phyloP scores from a whole-genome alignment of 495 filamentous ascomycete genomes.

The Staphylotrichum tortipilum region DNA sequence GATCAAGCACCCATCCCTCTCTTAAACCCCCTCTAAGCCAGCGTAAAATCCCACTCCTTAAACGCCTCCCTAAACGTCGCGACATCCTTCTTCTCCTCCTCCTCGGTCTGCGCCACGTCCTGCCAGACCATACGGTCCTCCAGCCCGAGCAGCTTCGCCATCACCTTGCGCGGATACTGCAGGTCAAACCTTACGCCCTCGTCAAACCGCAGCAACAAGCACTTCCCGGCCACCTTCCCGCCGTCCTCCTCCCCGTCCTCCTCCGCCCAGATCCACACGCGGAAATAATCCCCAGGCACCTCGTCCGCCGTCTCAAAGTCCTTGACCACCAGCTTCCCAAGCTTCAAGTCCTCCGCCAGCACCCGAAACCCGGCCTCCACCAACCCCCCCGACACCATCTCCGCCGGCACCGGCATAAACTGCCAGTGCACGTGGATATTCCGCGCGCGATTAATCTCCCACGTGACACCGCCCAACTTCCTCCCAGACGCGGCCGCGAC shows the following conservation, averaged over 20 bases:
- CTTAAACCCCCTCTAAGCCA: not conserved
- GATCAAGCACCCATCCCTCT: not conserved
- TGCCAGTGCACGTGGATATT: constrained; percentile 94
- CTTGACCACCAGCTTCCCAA: constrained; percentile 46
- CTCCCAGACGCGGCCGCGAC: constrained; percentile 41
- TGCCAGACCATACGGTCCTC: constrained; percentile 70
- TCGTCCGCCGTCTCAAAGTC: constrained; percentile 31
- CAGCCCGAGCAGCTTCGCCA: constrained; percentile 77
- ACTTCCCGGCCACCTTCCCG: constrained; percentile 32
- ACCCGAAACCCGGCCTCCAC: constrained; percentile 80
- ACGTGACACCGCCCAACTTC: constrained; percentile 72
- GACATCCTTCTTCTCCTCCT: constrained; percentile 74
- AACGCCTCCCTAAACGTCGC: constrained; percentile 76
- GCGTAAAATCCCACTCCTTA: constrained; percentile 72
- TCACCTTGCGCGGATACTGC: constrained; percentile 63
- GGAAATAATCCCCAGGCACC: constrained; percentile 66
- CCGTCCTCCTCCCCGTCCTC: constrained; percentile 31
- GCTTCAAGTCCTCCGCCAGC: constrained; percentile 67
- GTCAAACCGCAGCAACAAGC: constrained; percentile 40
- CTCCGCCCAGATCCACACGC: constrained; percentile 68
- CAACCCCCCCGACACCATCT: constrained; percentile 55
- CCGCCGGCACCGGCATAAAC: constrained; percentile 67
- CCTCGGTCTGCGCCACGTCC: constrained; percentile 66
- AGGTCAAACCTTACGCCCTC: constrained; percentile 46
- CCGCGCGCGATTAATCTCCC: constrained; percentile 69